Evolutionary conservation across 1,284 basidiomycete species (phyloP).

Genomic region (Amylostereum areolatum): DNA sequence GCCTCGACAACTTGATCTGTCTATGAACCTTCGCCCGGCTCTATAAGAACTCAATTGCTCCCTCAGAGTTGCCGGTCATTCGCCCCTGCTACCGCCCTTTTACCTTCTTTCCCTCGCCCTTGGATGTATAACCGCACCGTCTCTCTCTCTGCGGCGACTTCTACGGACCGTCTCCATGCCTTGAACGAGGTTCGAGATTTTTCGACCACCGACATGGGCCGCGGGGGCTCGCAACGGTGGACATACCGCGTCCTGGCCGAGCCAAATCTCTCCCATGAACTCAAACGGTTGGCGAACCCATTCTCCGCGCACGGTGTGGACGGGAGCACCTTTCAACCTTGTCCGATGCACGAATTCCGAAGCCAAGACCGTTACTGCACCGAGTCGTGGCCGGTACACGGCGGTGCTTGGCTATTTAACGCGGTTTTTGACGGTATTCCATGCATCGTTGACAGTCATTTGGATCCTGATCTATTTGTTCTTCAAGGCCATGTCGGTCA

Average conservation of each 20-base stretch:
- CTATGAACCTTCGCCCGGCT: no score
- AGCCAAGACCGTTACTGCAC: conserved; percentile 52
- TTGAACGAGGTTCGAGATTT: conserved; percentile 48
- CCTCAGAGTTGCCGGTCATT: no score
- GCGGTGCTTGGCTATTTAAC: conserved; percentile 52
- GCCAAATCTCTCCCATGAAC: conserved; percentile 38
- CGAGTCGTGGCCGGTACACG: conserved; percentile 47
- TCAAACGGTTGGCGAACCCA: conserved; percentile 32
- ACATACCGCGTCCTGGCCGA: conserved; percentile 48
- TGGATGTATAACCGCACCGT: conserved; percentile 30
- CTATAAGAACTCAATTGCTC: no score
- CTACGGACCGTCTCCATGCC: conserved; percentile 41
- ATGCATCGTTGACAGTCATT: conserved; percentile 1
- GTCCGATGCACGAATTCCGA: conserved; percentile 37
- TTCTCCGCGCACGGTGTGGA: conserved; percentile 35
- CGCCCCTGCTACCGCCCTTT: neutral
- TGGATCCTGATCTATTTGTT: conserved; percentile 3
- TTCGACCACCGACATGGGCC: conserved; percentile 51
- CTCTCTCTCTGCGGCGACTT: conserved; percentile 36
- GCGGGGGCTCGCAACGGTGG: conserved; percentile 45
- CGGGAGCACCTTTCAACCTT: conserved; percentile 55
- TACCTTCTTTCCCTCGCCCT: conserved; percentile 13
- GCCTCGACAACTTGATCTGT: no score
- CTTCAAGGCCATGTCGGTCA: conserved; percentile 54
- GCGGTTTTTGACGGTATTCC: conserved; percentile 54